Conservation (phyloP, 768 basidiomycete genomes). For the Rhodotorula sphaerocarpa region DNA sequence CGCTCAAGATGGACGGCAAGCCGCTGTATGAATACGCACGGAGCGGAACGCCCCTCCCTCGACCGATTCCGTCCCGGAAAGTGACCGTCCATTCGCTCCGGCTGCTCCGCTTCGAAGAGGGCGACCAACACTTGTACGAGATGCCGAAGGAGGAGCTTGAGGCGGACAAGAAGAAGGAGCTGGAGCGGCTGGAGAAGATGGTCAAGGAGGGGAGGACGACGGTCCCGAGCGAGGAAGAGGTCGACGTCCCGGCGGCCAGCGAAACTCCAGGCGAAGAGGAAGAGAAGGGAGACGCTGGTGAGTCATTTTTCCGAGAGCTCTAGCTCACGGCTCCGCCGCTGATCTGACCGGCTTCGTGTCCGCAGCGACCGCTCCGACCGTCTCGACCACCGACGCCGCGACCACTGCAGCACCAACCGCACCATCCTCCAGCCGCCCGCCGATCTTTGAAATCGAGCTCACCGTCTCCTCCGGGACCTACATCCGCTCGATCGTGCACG, state of each 20-base stretch:
- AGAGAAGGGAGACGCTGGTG: background rate
- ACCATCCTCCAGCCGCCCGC: slow-evolving; percentile 28
- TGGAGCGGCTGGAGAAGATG: slow-evolving; percentile 55
- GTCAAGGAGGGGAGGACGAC: slow-evolving; percentile 30
- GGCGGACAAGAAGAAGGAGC: slow-evolving; percentile 59
- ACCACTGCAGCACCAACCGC: no score
- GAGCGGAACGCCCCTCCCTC: slow-evolving; percentile 76
- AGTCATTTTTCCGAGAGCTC: no score
- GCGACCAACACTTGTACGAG: slow-evolving; percentile 58
- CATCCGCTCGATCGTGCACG: slow-evolving; percentile 89
- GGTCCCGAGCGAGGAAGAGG: slow-evolving; percentile 15
- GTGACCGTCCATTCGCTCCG: slow-evolving; percentile 75
- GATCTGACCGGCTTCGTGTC: no score
- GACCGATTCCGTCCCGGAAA: slow-evolving; percentile 80
- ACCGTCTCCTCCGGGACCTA: slow-evolving; percentile 94
- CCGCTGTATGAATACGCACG: slow-evolving; percentile 94
- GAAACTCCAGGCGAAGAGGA: slow-evolving; percentile 4
- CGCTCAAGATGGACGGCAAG: slow-evolving; percentile 95
- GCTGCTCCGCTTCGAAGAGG: slow-evolving; percentile 64
- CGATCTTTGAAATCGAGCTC: slow-evolving; percentile 81
- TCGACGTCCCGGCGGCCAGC: background rate
- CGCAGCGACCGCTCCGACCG: no score
- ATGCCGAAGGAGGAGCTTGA: slow-evolving; percentile 68
- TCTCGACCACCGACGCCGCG: no score
- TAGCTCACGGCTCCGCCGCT: no score